Base-by-base conservation (phyloP, 2,329 filamentous ascomycete species). In the Pseudogymnoascus sp. region DNA sequence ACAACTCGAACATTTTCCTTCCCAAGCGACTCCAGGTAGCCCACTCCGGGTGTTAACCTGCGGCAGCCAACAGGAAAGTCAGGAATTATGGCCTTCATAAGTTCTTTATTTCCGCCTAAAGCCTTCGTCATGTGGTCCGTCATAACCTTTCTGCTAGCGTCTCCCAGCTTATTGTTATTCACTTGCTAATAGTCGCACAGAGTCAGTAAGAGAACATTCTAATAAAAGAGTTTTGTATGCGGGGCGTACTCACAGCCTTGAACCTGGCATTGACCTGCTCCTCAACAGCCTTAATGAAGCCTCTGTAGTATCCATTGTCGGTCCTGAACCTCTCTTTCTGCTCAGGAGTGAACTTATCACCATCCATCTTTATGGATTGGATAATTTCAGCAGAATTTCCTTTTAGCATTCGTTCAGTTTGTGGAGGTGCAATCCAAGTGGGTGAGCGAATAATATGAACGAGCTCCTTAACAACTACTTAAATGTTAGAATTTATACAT, bases 31-130 rank as follows among this genome's bases (percentile, higher is more conserved):
- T 32, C 18, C 3, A 37, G 16, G 37, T 32, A 38, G 7, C 7
- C 4, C 65, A 91, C 82, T 97, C 97, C 89, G 97, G 92, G 92
- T 97, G 93, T 93, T 94, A 90, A 22, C 94, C 61, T 32, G 14
- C 61, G 22, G 25, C 61, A 62, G 4, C 61, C 61, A 6, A 57
- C 37, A n/a, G 22, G 5, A 8, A 8, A 54, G 12, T 54, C 16
- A 9, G 47, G 47, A 32, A 54, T 54, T 6, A 54, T 62, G 58
- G 66, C 67, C 6, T 65, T 65, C 63, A 73, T 73, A 59, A 69
- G 58, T 60, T 65, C 61, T 66, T 68, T 57, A 69, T 72, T 69
- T 58, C n/a, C n/a, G n/a, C n/a, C n/a, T 67, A 60, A 28, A 75
- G 68, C 64, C 71, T 72, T 62, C 71, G 69, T 61, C 69, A 76